A percentile compares a stretch with the other conserved stretches of the same genome.
phyloP scores from a whole-genome alignment of 1,139 yeast species.

The Keqinozyma sinolaborantium region DNA sequence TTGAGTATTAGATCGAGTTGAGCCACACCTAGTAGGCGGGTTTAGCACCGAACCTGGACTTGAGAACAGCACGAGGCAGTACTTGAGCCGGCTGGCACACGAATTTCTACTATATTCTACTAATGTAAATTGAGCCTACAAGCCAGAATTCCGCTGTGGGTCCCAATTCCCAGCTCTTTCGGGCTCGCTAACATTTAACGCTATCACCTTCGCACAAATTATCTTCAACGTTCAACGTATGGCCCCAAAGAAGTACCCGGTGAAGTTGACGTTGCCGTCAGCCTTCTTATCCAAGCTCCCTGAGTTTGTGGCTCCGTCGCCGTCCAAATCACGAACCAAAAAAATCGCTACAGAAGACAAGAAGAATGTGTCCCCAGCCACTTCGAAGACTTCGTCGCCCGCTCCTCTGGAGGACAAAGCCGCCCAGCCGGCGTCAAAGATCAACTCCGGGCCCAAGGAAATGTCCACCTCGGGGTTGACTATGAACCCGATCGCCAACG shows the following conservation, averaged over 20 bases:
- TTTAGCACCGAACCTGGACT: too few species aligned
- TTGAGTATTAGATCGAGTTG: too few species aligned
- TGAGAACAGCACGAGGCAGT: too few species aligned
- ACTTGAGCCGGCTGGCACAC: too few species aligned
- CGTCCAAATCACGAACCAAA: conserved; percentile 27
- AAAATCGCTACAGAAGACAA: conserved; percentile 28
- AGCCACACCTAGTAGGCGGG: too few species aligned
- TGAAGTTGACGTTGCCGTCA: conserved; percentile 28
- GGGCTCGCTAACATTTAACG: background rate
- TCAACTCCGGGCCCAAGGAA: conserved; percentile 41
- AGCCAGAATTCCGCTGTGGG: background rate
- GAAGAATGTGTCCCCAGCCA: conserved; percentile 13
- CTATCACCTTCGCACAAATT: conserved; percentile 1
- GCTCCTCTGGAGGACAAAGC: conserved; percentile 15
- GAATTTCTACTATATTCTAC: too few species aligned
- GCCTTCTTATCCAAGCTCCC: conserved; percentile 33
- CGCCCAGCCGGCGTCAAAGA: conserved; percentile 18
- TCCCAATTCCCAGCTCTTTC: background rate
- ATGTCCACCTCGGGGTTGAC: conserved; percentile 41
- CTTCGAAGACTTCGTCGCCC: conserved; percentile 13
- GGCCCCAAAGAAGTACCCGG: conserved; percentile 33
- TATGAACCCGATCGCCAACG: conserved; percentile 31
- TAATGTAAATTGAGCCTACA: too few species aligned
- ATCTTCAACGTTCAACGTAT: conserved; percentile 9
- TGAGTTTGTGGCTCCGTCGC: conserved; percentile 24